phyloP scores from a whole-genome alignment of 1,284 basidiomycete genomes.

The Somion occarium region DNA sequence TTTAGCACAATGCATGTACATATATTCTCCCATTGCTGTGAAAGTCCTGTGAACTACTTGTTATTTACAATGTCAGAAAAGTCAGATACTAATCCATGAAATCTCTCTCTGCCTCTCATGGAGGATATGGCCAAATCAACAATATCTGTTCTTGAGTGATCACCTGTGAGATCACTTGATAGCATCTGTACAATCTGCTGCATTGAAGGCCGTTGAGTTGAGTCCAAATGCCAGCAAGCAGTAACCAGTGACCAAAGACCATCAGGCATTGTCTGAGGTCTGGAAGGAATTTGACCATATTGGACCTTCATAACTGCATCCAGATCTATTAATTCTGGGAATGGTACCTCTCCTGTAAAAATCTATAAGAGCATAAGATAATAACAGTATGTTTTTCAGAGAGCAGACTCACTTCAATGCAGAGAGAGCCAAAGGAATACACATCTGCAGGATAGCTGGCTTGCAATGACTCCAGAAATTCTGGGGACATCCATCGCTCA shows the following conservation, averaged over 20 bases:
- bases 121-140: no score
- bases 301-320: neutral
- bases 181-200: neutral
- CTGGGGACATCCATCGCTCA: constrained; percentile 2
- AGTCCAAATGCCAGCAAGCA: neutral
- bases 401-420: constrained; percentile 2
- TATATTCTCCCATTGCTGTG: neutral
- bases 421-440: constrained; percentile 1
- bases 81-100: no score
- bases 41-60: neutral
- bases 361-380: no score
- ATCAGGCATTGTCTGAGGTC: neutral
- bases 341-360: neutral
- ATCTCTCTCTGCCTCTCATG: no score
- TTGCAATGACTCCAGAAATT: neutral
- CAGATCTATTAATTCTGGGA: neutral
- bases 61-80: neutral
- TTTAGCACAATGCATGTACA: neutral
- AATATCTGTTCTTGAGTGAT: no score
- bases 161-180: no score
- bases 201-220: neutral
- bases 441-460: constrained; percentile 3
- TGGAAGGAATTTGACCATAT: neutral
- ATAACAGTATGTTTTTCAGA: no score
- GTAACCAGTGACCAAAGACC: neutral